Percentiles rank a stretch among this genome's conserved stretches.
Evolutionary conservation across 495 filamentous ascomycete genomes (phyloP).

Genomic region (Annulohypoxylon maeteangense): DNA sequence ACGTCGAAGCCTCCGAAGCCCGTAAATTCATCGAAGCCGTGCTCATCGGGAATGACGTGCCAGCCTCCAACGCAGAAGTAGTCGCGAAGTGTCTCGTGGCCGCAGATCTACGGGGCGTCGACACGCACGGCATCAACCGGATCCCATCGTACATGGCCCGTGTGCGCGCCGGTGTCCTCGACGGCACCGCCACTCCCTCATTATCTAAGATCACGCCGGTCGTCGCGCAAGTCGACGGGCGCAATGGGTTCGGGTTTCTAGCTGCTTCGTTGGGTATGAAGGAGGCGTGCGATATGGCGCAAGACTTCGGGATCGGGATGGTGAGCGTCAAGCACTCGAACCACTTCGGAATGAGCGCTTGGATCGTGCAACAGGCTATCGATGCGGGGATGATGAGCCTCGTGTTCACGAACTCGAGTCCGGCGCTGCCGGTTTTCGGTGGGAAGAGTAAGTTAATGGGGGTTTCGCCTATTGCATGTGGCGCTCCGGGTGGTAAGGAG

Average conservation of each 20-base stretch:
- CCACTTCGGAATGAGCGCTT: slow-evolving; percentile 84
- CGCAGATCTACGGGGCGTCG: slow-evolving; percentile 81
- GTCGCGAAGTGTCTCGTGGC: slow-evolving; percentile 71
- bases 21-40: slow-evolving; percentile 37
- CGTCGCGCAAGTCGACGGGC: slow-evolving; percentile 72
- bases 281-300: slow-evolving; percentile 71
- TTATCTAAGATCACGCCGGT: slow-evolving; percentile 71
- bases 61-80: slow-evolving; percentile 63
- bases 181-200: slow-evolving; percentile 65
- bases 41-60: slow-evolving; percentile 62
- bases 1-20: slow-evolving; percentile 30
- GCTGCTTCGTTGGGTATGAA: slow-evolving; percentile 71
- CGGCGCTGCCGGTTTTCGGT: slow-evolving; percentile 79
- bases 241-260: slow-evolving; percentile 80
- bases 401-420: slow-evolving; percentile 82
- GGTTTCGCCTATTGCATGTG: slow-evolving; percentile 80
- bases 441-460: slow-evolving; percentile 74
- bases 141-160: slow-evolving; percentile 80
- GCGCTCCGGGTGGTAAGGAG: slow-evolving; percentile 69
- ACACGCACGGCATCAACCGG: slow-evolving; percentile 81
- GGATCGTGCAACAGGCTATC: slow-evolving; percentile 78
- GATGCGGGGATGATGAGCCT: slow-evolving; percentile 78
- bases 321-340: slow-evolving; percentile 78
- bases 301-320: slow-evolving; percentile 75
- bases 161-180: slow-evolving; percentile 71